Evolutionary conservation across 2,329 filamentous ascomycete species (phyloP).

Genomic region (Cladosporium sp.): DNA sequence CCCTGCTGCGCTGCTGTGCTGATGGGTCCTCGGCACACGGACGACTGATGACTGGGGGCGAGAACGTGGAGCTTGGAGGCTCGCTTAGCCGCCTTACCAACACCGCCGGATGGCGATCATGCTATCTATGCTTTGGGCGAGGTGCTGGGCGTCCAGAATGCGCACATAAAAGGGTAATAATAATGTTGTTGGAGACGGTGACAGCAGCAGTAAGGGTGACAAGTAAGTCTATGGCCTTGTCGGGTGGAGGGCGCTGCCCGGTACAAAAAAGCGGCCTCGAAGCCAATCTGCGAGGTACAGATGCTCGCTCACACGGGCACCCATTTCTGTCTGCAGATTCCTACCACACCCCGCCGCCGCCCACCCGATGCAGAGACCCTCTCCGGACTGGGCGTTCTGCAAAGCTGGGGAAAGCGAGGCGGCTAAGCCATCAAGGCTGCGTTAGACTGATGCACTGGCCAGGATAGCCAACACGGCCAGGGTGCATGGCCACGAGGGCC

Average conservation of each 20-base stretch:
- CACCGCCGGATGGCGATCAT: constrained; percentile 9
- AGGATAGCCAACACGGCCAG: constrained; percentile 1
- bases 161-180: no score
- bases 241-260: no score
- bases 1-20: constrained; percentile 3
- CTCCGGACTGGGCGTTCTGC: constrained; percentile 10
- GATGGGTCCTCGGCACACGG: constrained; percentile 11
- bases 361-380: constrained; percentile 12
- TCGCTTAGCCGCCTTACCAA: constrained; percentile 13
- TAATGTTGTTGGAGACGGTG: no score
- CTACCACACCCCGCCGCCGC: constrained; percentile 11
- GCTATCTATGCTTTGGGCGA: constrained; percentile 3
- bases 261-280: neutral
- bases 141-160: neutral
- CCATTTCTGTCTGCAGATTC: neutral
- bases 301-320: neutral
- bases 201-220: no score
- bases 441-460: constrained; percentile 9
- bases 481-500: constrained; percentile 10
- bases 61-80: constrained; percentile 14
- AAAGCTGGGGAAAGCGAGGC: constrained; percentile 11
- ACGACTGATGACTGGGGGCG: constrained; percentile 12
- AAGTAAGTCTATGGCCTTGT: no score
- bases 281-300: constrained; percentile 11
- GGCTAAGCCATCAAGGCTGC: constrained; percentile 9